Base-by-base conservation (phyloP, 441 rosid species). In the Adansonia rubrostipa region DNA sequence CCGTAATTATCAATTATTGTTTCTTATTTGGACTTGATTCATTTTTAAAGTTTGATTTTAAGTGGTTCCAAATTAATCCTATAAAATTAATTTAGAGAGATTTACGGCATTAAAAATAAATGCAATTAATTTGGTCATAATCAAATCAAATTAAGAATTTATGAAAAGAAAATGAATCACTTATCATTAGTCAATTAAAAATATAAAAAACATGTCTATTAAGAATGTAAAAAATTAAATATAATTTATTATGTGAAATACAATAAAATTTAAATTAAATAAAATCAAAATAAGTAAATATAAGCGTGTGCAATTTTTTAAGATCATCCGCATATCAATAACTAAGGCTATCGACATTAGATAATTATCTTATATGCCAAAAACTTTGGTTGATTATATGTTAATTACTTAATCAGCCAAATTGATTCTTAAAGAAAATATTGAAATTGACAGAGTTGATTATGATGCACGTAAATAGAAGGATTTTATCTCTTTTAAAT, bases 11-110 rank as follows among this genome's bases (percentile, higher is more conserved):
- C 33, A 45, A 33, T 63, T 33, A 33, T 14, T 63, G 19, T 63
- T 33, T 33, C 68, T 2, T 28, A 44, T 63, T 63, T 63, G 68
- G 36, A 63, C 68, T 14, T 63, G 68, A 63, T 9, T 63, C 20
- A 58, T 20, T 9, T 58, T 58, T 9, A 7, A 58, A 57, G 9
- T 57, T 57, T 19, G 9, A 57, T 3, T 57, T 57, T 57, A 17
- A 63, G 14, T 33, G 45, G 19, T 15, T 33, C 68, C 68, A 33
- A 63, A 63, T 63, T 33, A 5, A 63, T 63, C 9, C 33, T 13
- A 33, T 63, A 63, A 63, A 33, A 28, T 63, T 9, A 33, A 63
- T 33, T 36, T 63, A 63, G 42, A n/a, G 19, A 33, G 68, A 63
- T 19, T 33, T 6, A 14, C 6, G 7, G 19, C 6, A 33, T 13